Conservation (phyloP, 371 early-diverging fungal species). For the Mucor velutinosus region DNA sequence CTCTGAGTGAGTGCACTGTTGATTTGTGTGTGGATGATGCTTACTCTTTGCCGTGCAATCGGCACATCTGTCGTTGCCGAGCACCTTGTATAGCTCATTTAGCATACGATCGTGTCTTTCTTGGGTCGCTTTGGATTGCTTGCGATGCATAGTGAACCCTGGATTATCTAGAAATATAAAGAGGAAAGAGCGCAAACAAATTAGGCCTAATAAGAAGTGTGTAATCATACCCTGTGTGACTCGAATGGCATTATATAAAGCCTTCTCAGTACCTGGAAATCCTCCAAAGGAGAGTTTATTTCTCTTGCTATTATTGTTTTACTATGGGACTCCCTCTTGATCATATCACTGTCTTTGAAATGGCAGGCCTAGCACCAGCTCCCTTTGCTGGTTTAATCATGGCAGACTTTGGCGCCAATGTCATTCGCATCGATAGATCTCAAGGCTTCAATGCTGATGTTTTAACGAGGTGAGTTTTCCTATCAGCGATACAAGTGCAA, state of each 20-base stretch:
- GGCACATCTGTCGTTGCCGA: conserved; percentile 79
- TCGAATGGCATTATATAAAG: background rate
- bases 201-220: background rate
- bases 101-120: conserved; percentile 63
- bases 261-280: background rate
- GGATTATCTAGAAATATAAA: background rate
- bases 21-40: conserved; percentile 13
- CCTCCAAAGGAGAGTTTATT: background rate
- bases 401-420: conserved; percentile 77
- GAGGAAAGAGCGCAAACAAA: background rate
- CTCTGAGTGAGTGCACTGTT: background rate
- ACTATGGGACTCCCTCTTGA: conserved; percentile 44
- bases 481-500: background rate
- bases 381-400: conserved; percentile 76
- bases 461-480: conserved; percentile 44
- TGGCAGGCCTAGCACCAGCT: conserved; percentile 78
- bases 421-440: conserved; percentile 72
- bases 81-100: conserved; percentile 66
- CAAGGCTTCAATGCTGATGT: conserved; percentile 49
- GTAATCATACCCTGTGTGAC: background rate
- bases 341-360: conserved; percentile 67
- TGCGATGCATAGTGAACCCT: conserved; percentile 26
- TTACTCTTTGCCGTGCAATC: conserved; percentile 78
- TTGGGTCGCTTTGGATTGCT: conserved; percentile 46
- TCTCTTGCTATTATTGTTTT: background rate